Conservation (phyloP, 192 early-diverging fungal species). For the Phlyctochytrium planicorne region DNA sequence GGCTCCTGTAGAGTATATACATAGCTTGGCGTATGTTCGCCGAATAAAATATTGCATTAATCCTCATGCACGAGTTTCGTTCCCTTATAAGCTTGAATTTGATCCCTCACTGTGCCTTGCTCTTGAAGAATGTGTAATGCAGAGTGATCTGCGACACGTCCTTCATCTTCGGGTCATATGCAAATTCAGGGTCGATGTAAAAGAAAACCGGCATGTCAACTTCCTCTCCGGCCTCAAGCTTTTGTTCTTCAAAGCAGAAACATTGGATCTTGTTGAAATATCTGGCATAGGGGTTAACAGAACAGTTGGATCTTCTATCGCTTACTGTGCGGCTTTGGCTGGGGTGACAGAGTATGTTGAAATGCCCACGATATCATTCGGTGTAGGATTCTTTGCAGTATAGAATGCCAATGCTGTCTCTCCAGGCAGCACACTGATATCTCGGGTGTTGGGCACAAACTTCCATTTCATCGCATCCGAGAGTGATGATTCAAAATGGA, state of each 20-base stretch:
- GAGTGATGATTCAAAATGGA: conserved; percentile 63
- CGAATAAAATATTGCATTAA: no score
- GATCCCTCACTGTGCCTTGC: conserved; percentile 45
- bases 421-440: conserved; percentile 88
- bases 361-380: conserved; percentile 89
- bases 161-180: conserved; percentile 90
- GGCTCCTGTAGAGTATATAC: no score
- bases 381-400: conserved; percentile 82
- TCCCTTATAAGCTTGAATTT: no score
- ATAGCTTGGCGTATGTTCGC: no score
- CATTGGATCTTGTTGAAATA: conserved; percentile 99
- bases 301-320: not conserved
- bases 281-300: not conserved
- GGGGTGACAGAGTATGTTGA: conserved; percentile 97
- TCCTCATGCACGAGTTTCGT: no score
- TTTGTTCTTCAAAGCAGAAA: conserved; percentile 99
- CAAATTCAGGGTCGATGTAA: conserved; percentile 97
- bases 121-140: conserved; percentile 95
- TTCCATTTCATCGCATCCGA: conserved; percentile 82
- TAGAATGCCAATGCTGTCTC: conserved; percentile 97
- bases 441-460: conserved; percentile 84
- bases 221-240: conserved; percentile 80
- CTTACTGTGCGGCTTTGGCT: conserved; percentile 77
- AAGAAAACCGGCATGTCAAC: conserved; percentile 90
- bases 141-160: conserved; percentile 90